Conservation (phyloP, 1,284 basidiomycete genomes). For the Anthracocystis panici-leucophaei region DNA sequence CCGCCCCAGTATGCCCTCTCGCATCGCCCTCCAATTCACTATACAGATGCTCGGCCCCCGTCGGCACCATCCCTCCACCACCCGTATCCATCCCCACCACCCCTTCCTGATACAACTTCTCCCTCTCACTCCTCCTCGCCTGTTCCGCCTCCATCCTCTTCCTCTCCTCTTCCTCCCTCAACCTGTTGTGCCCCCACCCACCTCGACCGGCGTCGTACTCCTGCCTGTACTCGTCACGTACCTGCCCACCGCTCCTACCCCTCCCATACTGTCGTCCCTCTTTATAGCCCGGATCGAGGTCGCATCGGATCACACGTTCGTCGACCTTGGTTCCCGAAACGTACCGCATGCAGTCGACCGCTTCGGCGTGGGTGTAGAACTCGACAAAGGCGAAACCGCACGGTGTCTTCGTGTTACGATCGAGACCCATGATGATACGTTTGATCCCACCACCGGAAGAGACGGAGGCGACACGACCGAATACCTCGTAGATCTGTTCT, state of each 20-base stretch:
- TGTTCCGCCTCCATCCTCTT: slow-evolving; percentile 79
- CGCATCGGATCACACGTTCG: slow-evolving; percentile 97
- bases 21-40: slow-evolving; percentile 44
- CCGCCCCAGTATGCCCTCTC: slow-evolving; percentile 23
- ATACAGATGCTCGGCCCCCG: slow-evolving; percentile 48
- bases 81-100: slow-evolving; percentile 33
- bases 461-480: slow-evolving; percentile 88
- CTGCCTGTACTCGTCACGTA: slow-evolving; percentile 90
- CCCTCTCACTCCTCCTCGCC: slow-evolving; percentile 80
- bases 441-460: slow-evolving; percentile 96
- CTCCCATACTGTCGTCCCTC: slow-evolving; percentile 97
- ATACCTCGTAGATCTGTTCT: slow-evolving; percentile 99
- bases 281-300: slow-evolving; percentile 96
- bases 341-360: slow-evolving; percentile 90
- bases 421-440: slow-evolving; percentile 98
- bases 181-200: slow-evolving; percentile 82
- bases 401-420: slow-evolving; percentile 96
- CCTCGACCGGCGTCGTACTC: slow-evolving; percentile 88
- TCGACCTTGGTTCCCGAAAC: slow-evolving; percentile 98
- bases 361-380: slow-evolving; percentile 95
- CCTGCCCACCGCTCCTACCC: slow-evolving; percentile 95
- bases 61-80: slow-evolving; percentile 46
- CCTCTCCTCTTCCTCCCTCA: slow-evolving; percentile 76
- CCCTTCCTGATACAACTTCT: slow-evolving; percentile 83
- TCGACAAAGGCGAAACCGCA: slow-evolving; percentile 99